Evolutionary conservation across 1,284 basidiomycete species (phyloP).

Genomic region (Boletus mariae): DNA sequence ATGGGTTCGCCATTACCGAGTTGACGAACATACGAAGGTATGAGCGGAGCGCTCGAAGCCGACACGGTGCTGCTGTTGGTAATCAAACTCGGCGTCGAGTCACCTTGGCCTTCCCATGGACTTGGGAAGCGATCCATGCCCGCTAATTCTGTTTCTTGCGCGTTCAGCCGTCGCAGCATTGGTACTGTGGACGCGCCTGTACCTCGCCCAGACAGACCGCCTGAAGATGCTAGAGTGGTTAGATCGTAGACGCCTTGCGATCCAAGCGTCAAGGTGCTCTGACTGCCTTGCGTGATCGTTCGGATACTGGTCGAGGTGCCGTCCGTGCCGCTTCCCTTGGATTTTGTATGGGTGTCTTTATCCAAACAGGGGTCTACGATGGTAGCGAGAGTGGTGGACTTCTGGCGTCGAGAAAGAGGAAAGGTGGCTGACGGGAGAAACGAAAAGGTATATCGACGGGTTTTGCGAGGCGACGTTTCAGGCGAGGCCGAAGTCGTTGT

Average conservation of each 20-base stretch:
- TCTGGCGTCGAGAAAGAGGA: conserved; percentile 18
- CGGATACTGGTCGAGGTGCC: conserved; percentile 23
- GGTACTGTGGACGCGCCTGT: conserved; percentile 10
- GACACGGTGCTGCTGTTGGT: conserved; percentile 19
- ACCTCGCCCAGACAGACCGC: background rate
- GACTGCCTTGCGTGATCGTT: conserved; percentile 25
- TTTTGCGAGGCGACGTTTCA: conserved; percentile 5
- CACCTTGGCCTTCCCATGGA: conserved; percentile 1
- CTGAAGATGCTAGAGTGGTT: conserved; percentile 10
- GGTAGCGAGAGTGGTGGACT: conserved; percentile 4
- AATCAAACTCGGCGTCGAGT: conserved; percentile 29
- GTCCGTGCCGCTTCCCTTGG: conserved; percentile 14
- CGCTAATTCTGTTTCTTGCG: conserved; percentile 9
- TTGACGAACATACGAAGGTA: conserved; percentile 7
- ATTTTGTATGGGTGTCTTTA: background rate
- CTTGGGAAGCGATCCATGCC: background rate
- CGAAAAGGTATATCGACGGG: conserved; percentile 26
- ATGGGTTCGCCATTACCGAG: conserved; percentile 3
- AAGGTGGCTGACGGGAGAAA: conserved; percentile 25
- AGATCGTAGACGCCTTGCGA: conserved; percentile 7
- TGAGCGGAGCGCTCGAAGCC: conserved; percentile 13
- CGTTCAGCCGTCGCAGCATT: conserved; percentile 18
- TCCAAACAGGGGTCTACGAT: background rate
- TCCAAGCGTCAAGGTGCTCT: conserved; percentile 20
- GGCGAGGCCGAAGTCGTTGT: background rate